Evolutionary conservation across 2,329 filamentous ascomycete genomes (phyloP), one percentile per base, ranked within the genome.

Genomic region (Claviceps quebecensis): DNA sequence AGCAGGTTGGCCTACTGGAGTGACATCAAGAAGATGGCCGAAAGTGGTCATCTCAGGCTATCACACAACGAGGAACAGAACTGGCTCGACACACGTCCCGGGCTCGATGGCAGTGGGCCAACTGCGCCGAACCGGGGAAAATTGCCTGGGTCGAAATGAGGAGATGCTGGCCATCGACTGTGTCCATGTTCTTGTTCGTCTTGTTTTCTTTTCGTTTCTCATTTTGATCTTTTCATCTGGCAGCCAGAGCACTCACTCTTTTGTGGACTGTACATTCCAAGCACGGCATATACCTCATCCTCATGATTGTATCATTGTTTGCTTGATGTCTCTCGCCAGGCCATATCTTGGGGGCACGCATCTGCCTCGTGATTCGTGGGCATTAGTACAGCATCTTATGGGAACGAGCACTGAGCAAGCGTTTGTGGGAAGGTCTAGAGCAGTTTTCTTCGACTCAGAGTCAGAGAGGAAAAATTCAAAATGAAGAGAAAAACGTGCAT

Each of bases 1-100:
- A 82, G 82, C 52, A 83, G 77, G 54, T 71, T 95, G 6, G 87
- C 94, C 48, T 94, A 89, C 63, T 95, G 91, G 84, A 90, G 85
- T 61, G 87, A 95, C 62, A 79, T 87, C 56, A 86, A 82, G 65
- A 77, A 77, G 16, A 81, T 88, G 68, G 77, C 83, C 0, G 72
- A 74, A 56, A 67, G 66, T 11, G 76, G 76, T 36, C 69, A 75
- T 49, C 66, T 72, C 2, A 66, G 63, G 37, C 65, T 69, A 17
- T 74, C 71, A 2, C 69, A 73, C 2, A 71, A 72, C 29, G 53
- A 56, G 19, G 56, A 64, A 22, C 62, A 63, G 50, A 64, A 61
- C 44, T 65, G 65, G 55, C 65, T 69, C 47, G 61, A 68, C 3
- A 65, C 63, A 14, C 78, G 74, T 72, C 65, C 72, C 56, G 77